These are phyloP conservation scores for Grifola frondosa DNA, from an alignment of 1,284 basidiomycete genomes.

Conservation along the genomic window DNA sequence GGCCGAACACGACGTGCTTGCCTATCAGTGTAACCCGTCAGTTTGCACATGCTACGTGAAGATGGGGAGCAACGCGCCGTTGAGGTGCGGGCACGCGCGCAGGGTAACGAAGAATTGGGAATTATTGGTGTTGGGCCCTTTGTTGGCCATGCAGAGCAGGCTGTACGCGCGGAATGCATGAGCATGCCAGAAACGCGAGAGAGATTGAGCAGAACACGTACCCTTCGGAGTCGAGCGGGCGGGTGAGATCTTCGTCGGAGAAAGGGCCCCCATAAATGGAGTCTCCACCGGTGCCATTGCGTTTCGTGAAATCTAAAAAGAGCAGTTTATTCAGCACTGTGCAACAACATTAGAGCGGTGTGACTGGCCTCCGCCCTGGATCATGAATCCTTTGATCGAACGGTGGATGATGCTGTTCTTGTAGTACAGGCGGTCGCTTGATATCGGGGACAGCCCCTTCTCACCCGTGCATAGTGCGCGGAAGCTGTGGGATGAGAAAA, in stretches of 20 bases:
- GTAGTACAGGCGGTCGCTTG: slow-evolving; percentile 77
- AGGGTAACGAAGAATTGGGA: slow-evolving; percentile 86
- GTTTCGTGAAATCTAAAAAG: slow-evolving; percentile 66
- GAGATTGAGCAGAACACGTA: slow-evolving; percentile 23
- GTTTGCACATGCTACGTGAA: background rate
- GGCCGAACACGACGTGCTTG: slow-evolving; percentile 80
- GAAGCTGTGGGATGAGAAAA: slow-evolving; percentile 54
- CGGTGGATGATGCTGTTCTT: slow-evolving; percentile 79
- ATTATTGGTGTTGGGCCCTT: slow-evolving; percentile 77
- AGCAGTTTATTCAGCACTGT: no score
- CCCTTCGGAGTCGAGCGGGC: slow-evolving; percentile 65
- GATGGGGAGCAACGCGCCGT: slow-evolving; percentile 39
- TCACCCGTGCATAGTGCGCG: slow-evolving; percentile 88
- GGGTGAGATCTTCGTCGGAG: slow-evolving; percentile 72
- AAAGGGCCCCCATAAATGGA: slow-evolving; percentile 79
- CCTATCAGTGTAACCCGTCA: slow-evolving; percentile 35
- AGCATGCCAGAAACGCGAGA: background rate
- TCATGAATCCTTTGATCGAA: slow-evolving; percentile 86
- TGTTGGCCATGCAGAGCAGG: slow-evolving; percentile 84
- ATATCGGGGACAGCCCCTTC: slow-evolving; percentile 64
- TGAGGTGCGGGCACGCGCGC: slow-evolving; percentile 67
- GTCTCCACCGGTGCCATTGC: slow-evolving; percentile 81
- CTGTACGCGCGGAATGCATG: slow-evolving; percentile 29
- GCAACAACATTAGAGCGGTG: no score
- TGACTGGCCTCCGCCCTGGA: slow-evolving; percentile 72